Base-by-base conservation (phyloP, 805 yeast species). In the Cyberlindnera subsufficiens region DNA sequence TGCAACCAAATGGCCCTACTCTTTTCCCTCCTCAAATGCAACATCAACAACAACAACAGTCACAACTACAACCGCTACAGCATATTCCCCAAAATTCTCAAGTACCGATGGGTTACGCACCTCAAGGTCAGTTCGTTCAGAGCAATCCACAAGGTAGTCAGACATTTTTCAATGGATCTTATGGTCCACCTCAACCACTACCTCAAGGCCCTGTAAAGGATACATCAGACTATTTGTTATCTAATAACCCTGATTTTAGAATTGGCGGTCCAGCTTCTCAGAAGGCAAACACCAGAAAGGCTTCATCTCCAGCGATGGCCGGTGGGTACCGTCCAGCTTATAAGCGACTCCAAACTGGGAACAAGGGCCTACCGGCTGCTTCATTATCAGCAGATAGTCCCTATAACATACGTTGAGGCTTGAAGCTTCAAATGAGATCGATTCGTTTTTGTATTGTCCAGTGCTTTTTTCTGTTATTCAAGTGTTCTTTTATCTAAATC, bases 231-330 rank as follows among this genome's bases (percentile, higher is more conserved):
- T 53, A 66, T 38, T 53, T 74, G 44, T 56, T 77, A 42, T 64
- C 68, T 33, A 66, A 67, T 40, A 76, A 74, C 49, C 80, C 80
- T 20, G 78, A 75, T 50, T 74, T 76, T 51, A 56, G 50, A 11
- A 49, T 55, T 32, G 51, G 52, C 16, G 61, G 59, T 39, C 71
- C 72, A 20, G 69, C 71, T 1, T 69, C 68, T 45, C 42, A 47
- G 41, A 69, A 63, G 49, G 63, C 22, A 9, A 30, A 15, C 15
- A 8, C 37, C 8, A 35, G 17, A 17, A 22, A 35, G 19, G 65
- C 47, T 55, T 59, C 35, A 58, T 60, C 15, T 42, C 58, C 18
- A 58, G 57, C 4, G 64, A 53, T 34, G 63, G 61, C 35, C 18
- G 37, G 37, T 20, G 30, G 22, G 10, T 35, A 35, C 15, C 37